phyloP scores from a whole-genome alignment of 2,329 filamentous ascomycete species.

The Cadophora gregata region DNA sequence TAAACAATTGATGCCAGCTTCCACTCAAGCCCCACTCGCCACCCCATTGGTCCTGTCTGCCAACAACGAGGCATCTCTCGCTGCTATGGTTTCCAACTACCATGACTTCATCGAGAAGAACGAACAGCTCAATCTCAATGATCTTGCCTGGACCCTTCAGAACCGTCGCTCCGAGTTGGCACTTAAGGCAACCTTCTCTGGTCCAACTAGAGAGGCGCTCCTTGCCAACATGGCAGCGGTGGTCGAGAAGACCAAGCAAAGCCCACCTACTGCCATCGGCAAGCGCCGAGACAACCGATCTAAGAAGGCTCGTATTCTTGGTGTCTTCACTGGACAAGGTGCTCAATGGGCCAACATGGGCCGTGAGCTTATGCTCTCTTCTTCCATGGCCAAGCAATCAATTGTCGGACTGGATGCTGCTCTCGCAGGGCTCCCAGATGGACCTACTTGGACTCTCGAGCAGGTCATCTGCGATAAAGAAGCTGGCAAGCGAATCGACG shows the following conservation, averaged over 20 bases:
- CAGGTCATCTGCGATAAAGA: constrained; percentile 31
- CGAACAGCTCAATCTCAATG: constrained; percentile 23
- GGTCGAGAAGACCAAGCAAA: constrained; percentile 27
- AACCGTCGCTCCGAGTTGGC: constrained; percentile 24
- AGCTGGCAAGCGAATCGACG: constrained; percentile 28
- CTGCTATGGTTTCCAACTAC: constrained; percentile 23
- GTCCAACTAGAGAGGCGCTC: constrained; percentile 21
- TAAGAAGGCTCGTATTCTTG: constrained; percentile 24
- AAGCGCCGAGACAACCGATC: constrained; percentile 20
- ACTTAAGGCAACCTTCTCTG: constrained; percentile 20
- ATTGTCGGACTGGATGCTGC: constrained; percentile 36
- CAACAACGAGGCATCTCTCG: constrained; percentile 24
- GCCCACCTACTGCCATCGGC: constrained; percentile 16
- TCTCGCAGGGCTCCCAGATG: constrained; percentile 38
- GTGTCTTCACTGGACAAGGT: constrained; percentile 39
- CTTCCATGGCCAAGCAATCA: constrained; percentile 24
- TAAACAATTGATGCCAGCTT: constrained; percentile 19
- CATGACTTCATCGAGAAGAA: constrained; percentile 21
- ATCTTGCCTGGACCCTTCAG: constrained; percentile 25
- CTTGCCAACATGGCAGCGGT: constrained; percentile 33
- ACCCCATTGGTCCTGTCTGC: constrained; percentile 24
- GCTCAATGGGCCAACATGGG: constrained; percentile 38
- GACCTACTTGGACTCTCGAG: constrained; percentile 30
- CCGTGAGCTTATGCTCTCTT: constrained; percentile 29
- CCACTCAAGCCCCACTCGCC: constrained; percentile 16